A percentile compares a stretch with the other conserved stretches of the same genome.
These are phyloP conservation scores for Harrya chromipes DNA, from an alignment of 768 basidiomycete genomes.

Conservation along the genomic window DNA sequence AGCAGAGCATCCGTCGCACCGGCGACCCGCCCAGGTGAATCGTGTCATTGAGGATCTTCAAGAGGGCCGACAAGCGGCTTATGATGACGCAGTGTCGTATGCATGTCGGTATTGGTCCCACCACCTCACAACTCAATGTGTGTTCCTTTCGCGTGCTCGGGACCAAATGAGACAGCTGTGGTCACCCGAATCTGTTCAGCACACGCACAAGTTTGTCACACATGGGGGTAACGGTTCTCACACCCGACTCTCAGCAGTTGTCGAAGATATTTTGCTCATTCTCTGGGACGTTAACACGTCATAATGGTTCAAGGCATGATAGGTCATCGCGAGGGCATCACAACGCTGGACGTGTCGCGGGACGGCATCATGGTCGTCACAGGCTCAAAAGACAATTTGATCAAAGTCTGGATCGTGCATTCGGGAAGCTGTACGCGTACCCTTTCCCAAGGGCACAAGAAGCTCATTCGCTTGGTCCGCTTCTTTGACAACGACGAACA, in stretches of 20 bases:
- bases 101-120: conserved; percentile 20
- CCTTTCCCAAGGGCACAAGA: conserved; percentile 5
- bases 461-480: conserved; percentile 1
- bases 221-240: conserved; percentile 15
- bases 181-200: conserved; percentile 9
- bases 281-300: conserved; percentile 13
- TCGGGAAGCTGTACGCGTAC: conserved; percentile 10
- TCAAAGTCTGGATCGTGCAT: conserved; percentile 17
- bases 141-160: not conserved
- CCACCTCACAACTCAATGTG: conserved; percentile 15
- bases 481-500: conserved; percentile 8
- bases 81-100: conserved; percentile 13
- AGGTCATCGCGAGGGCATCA: conserved; percentile 16
- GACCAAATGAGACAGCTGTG: conserved; percentile 15
- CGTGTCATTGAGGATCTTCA: conserved; percentile 11
- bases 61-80: conserved; percentile 3
- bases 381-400: conserved; percentile 15
- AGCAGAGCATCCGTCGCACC: conserved; percentile 15
- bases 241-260: conserved; percentile 9
- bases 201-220: not conserved
- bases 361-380: conserved; percentile 16
- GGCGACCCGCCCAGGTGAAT: conserved; percentile 15
- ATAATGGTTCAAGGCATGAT: conserved; percentile 10
- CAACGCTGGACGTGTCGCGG: conserved; percentile 12
- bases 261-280: conserved; percentile 14